Percentiles rank a stretch among this genome's conserved stretches.
These are phyloP conservation scores for Lippia alba DNA, from an alignment of 305 asterid genomes.

Conservation along the genomic window DNA sequence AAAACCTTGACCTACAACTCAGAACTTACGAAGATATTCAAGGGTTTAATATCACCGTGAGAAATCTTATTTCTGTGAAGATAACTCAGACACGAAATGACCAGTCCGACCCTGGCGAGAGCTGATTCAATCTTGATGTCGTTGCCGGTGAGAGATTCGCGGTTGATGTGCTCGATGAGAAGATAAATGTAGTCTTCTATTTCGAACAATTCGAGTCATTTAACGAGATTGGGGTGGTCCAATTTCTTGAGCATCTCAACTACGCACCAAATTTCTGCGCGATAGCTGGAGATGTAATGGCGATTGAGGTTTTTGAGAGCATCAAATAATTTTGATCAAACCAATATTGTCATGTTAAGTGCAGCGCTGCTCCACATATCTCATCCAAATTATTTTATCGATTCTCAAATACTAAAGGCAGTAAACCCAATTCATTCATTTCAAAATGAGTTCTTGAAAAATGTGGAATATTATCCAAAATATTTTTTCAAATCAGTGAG, in stretches of 20 bases:
- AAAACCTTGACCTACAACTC: slow-evolving; percentile 32
- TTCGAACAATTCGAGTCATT: slow-evolving; percentile 18
- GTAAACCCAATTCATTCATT: slow-evolving; percentile 45
- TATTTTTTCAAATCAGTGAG: slow-evolving; percentile 49
- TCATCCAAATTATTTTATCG: slow-evolving; percentile 21
- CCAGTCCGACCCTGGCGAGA: slow-evolving; percentile 23
- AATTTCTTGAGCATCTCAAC: slow-evolving; percentile 27
- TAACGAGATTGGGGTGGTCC: slow-evolving; percentile 40
- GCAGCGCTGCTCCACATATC: slow-evolving; percentile 25
- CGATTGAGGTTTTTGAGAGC: slow-evolving; percentile 33
- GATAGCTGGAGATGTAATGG: not conserved
- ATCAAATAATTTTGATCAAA: slow-evolving; percentile 30
- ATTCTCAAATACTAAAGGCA: slow-evolving; percentile 39
- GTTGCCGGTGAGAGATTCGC: not conserved
- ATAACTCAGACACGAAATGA: slow-evolving; percentile 36
- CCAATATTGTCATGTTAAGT: slow-evolving; percentile 39
- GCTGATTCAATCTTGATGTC: slow-evolving; percentile 5
- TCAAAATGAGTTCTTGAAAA: slow-evolving; percentile 50
- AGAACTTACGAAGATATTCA: slow-evolving; percentile 33
- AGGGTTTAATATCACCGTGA: slow-evolving; percentile 37
- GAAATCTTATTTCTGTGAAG: slow-evolving; percentile 33
- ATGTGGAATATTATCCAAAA: slow-evolving; percentile 60
- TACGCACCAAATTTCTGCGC: not conserved
- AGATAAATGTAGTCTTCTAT: slow-evolving; percentile 17
- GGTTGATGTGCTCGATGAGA: slow-evolving; percentile 37